These are phyloP conservation scores for Cercophora samala DNA, from an alignment of 495 filamentous ascomycete species.

Conservation along the genomic window DNA sequence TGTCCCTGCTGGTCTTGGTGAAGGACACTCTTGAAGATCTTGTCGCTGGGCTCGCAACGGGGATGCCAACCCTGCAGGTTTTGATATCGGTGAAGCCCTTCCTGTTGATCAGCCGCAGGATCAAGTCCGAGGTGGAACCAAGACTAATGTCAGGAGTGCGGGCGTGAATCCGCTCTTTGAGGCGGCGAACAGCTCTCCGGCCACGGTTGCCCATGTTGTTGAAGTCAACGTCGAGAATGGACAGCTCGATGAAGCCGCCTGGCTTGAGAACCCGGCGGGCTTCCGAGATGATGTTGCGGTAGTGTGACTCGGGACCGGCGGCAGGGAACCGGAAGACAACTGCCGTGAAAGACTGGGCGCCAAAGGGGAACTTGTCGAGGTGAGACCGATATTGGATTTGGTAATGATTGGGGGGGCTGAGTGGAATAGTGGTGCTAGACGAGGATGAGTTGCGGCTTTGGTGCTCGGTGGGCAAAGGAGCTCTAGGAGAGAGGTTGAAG, in stretches of 20 bases:
- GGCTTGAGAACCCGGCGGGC: constrained; percentile 87
- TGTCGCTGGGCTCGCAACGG: constrained; percentile 69
- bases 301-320: constrained; percentile 67
- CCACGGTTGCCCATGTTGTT: constrained; percentile 80
- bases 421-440: constrained; percentile 40
- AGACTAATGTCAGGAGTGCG: constrained; percentile 58
- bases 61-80: constrained; percentile 83
- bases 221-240: constrained; percentile 79
- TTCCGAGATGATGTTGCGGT: constrained; percentile 77
- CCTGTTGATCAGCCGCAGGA: constrained; percentile 70
- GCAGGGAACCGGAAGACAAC: constrained; percentile 87
- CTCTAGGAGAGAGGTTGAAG: constrained; percentile 71
- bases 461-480: constrained; percentile 37
- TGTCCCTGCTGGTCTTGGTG: constrained; percentile 21
- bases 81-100: constrained; percentile 82
- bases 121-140: constrained; percentile 71
- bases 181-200: constrained; percentile 66
- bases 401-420: constrained; percentile 77
- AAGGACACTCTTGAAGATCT: constrained; percentile 26
- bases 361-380: constrained; percentile 76
- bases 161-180: constrained; percentile 73
- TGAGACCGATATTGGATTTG: constrained; percentile 72
- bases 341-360: constrained; percentile 75
- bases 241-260: constrained; percentile 85
- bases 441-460: constrained; percentile 13